Evolutionary conservation across 177 flowering plant species (phyloP).

Genomic region (Vitis hybrid): DNA sequence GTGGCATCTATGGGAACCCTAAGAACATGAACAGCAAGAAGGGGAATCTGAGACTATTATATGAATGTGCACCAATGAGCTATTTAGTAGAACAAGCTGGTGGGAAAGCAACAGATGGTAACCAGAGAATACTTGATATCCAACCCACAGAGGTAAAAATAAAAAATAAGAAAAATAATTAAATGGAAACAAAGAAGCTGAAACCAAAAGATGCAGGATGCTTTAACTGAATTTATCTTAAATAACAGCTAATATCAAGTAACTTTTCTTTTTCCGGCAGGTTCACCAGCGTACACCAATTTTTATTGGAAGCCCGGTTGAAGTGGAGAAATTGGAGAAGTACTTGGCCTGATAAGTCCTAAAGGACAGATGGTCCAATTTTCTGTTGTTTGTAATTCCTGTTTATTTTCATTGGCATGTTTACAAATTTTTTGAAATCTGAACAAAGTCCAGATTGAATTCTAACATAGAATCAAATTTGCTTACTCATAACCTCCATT

Average conservation of each 20-base stretch:
- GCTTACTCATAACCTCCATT: not conserved
- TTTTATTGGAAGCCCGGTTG: constrained; percentile 71
- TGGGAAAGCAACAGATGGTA: constrained; percentile 75
- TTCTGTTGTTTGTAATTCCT: not conserved
- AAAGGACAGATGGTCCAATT: not conserved
- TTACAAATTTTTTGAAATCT: not conserved
- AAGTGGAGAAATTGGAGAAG: constrained; percentile 69
- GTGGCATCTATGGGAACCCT: constrained; percentile 80
- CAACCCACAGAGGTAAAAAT: not conserved
- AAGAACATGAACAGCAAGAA: constrained; percentile 68
- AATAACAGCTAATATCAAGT: not conserved
- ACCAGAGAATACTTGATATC: constrained; percentile 64
- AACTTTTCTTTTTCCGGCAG: constrained; percentile 28
- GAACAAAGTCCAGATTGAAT: not conserved
- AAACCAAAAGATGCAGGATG: not conserved
- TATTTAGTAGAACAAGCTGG: constrained; percentile 79
- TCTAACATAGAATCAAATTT: not conserved
- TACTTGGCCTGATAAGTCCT: constrained; percentile 39
- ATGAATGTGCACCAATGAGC: constrained; percentile 86
- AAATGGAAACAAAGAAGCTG: no score
- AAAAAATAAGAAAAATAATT: no score
- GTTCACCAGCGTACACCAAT: constrained; percentile 80
- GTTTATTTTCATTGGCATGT: not conserved
- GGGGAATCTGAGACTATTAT: constrained; percentile 79
- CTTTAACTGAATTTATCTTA: not conserved